Base-by-base conservation (phyloP, 768 basidiomycete species). In the Boletus insuetus region DNA sequence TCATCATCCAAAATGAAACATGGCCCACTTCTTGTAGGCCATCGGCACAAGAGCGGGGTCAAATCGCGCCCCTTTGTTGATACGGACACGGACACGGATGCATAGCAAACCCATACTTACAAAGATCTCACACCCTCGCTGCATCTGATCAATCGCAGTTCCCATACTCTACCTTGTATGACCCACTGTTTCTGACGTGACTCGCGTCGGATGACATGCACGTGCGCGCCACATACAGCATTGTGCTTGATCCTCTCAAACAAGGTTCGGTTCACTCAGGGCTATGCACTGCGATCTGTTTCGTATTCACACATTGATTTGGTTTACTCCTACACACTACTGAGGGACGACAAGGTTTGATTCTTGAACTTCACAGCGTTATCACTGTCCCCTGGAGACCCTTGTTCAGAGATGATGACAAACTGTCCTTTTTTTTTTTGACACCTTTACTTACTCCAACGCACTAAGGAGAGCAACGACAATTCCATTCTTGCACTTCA, bases 41-140 rank as follows among this genome's bases (percentile, higher is more conserved):
- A 35, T 47, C 49, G 34, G 32, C 31, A 17, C 39, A 43, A 11
- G 17, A 13, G 14, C 26, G 37, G 43, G 5, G 17, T 4, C 46
- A 55, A 51, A 41, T 42, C 61, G 39, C 35, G 19, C 35, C 38
- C 63, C 3, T 19, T 54, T 19, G 16, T 56, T 14, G 52, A 56
- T 12, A 53, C 46, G 24, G 62, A 62, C 48, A 34, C 49, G 14
- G 55, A 55, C 31, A 20, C 42, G 35, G 64, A 53, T 29, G 29
- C 40, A 12, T 42, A 20, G 47, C 35, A 12, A 11, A 7, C 9
- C 9, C n/a, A 16, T 17, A 14, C 20, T 41, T 32, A 44, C 44
- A 46, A 37, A 38, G 22, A 40, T 51, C 44, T 58, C 56, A n/a
- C 63, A 65, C 53, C 52, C 12, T 49, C 38, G 37, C 29, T 11